A percentile compares a stretch with the other conserved stretches of the same genome.
phyloP scores from a whole-genome alignment of 306 rosid species.

The Quercus mongolica region DNA sequence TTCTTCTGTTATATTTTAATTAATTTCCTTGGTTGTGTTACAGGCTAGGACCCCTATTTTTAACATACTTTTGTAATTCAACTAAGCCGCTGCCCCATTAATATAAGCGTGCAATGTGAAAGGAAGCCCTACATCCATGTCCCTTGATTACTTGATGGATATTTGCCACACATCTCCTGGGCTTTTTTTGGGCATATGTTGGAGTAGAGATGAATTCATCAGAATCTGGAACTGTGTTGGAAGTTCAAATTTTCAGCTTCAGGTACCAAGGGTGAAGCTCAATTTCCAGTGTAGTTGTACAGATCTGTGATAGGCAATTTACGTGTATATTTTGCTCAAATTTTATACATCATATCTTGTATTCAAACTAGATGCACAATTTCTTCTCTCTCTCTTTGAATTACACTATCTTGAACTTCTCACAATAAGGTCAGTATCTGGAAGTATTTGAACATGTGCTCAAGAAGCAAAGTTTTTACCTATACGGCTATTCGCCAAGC shows the following conservation, averaged over 20 bases:
- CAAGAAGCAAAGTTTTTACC: not conserved
- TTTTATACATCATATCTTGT: slow-evolving; percentile 21
- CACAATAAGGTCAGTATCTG: not conserved
- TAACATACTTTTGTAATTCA: slow-evolving; percentile 5
- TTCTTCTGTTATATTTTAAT: not conserved
- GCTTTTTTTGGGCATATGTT: slow-evolving; percentile 24
- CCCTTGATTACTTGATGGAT: slow-evolving; percentile 23
- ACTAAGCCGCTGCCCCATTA: slow-evolving; percentile 8
- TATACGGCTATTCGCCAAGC: not conserved
- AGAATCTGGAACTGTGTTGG: slow-evolving; percentile 25
- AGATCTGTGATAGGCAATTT: slow-evolving; percentile 33
- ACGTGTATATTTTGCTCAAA: slow-evolving; percentile 19
- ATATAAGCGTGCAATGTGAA: slow-evolving; percentile 17
- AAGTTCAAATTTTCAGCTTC: slow-evolving; percentile 12
- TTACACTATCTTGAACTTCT: not conserved
- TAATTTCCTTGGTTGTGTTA: not conserved
- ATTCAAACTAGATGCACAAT: not conserved
- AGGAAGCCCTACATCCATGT: slow-evolving; percentile 20
- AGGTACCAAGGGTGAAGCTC: not conserved
- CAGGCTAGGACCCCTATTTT: slow-evolving; percentile 4
- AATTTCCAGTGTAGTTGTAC: slow-evolving; percentile 45
- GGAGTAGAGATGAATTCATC: slow-evolving; percentile 28
- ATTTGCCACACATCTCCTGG: slow-evolving; percentile 17
- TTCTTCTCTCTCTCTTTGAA: not conserved
- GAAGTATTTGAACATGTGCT: not conserved